Evolutionary conservation across 73 alveolate species (phyloP), one percentile per base, ranked within the genome.

Genomic region (Symbiodinium pilosum): DNA sequence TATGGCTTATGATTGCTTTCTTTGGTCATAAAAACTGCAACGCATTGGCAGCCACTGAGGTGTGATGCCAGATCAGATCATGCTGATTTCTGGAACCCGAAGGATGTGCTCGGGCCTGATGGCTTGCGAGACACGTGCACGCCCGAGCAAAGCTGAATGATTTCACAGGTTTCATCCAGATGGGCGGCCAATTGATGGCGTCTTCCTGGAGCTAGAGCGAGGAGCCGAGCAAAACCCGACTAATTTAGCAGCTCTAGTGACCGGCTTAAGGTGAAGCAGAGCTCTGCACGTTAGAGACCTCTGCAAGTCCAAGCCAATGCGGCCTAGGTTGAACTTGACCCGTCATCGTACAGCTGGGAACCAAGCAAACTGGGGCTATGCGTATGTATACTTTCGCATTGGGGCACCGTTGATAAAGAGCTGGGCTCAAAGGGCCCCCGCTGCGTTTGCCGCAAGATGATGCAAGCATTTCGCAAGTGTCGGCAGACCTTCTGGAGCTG

Each of bases 331-430:
- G 43, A 87, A 87, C 32, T 84, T 87, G 41, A 87, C 94, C 20
- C 94, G 94, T 54, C 94, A 87, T 47, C 94, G 94, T 83, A 87
- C 94, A 34, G 94, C 36, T 21, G 2, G 7, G 93, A 30, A 77
- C 93, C 54, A 43, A 86, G 93, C 20, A 54, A 30, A 54, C 73
- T 54, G 73, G 32, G 4, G 34, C 73, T 54, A 24, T n/a, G 73
- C 26, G 34, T 26, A 54, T 24, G 1, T 30, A 54, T 11, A 14
- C 71, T 54, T 54, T 16, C 26, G 73, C 73, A 26, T n/a, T n/a
- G n/a, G n/a, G n/a, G n/a, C n/a, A n/a, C n/a, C n/a, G n/a, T n/a
- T n/a, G n/a, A n/a, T n/a, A n/a, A n/a, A n/a, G n/a, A n/a, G n/a
- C n/a, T n/a, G n/a, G n/a, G n/a, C n/a, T n/a, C n/a, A n/a, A n/a